Evolutionary conservation across 768 basidiomycete species (phyloP), one percentile per base, ranked within the genome.

Genomic region (Tubosaeta brunneosetosa): DNA sequence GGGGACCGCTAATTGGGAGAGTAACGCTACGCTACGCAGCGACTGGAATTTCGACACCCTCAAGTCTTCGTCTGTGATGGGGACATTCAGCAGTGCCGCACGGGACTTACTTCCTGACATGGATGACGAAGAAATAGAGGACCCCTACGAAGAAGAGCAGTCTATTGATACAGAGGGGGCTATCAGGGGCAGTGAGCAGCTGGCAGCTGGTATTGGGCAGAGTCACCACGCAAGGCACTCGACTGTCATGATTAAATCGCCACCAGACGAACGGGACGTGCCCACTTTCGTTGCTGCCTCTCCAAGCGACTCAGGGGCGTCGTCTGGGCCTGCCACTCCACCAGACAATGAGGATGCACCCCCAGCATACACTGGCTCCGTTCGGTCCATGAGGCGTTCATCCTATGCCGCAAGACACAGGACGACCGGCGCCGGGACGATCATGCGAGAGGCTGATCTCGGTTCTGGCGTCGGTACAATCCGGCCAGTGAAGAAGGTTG

Each of bases 31-130:
- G 2, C 78, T 95, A 71, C 81, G 83, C 64, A 94, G 89, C 63
- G 93, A 93, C 56, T 98, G 95, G 97, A 91, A 89, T 66, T 98
- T 98, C 66, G 94, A 94, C 61, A 94, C 91, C 2, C 74, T 93
- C 60, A 84, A 77, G 53, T 78, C 86, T 5, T 74, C 80, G 9
- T 77, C 83, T 27, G 82, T 85, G 4, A 87, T 91, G 82, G 88
- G 88, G 38, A 85, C 88, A 3, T 83, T 86, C 64, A 81, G 84
- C 46, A 85, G 80, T 51, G 84, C 86, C 74, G 77, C 84, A 8
- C 83, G 79, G 60, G 87, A 90, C 61, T 70, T 88, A 22, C 75
- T 80, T 70, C 79, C 80, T 27, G 80, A 78, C 47, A 81, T 83
- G 70, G 79, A 79, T 13, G 71, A 75, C 36, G 84, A 84, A 51